A percentile compares a stretch with the other conserved stretches of the same genome.
phyloP scores from a whole-genome alignment of 139 green algal genomes.

The Pleodorina starrii region DNA sequence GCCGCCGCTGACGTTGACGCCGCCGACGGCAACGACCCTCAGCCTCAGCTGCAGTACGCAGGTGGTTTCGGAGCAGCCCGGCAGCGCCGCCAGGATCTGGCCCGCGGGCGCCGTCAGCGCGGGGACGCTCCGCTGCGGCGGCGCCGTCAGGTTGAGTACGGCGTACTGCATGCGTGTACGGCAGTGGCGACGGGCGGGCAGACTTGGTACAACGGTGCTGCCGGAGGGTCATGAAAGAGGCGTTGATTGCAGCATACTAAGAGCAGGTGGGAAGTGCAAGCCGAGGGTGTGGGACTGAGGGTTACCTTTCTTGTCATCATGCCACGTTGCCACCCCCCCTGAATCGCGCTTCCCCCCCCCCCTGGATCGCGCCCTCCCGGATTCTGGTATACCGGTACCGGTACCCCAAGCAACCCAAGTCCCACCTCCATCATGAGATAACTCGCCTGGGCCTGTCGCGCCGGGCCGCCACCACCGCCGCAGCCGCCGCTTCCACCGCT shows the following conservation, averaged over 20 bases:
- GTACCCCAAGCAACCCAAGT: too few relatives aligned
- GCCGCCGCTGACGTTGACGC: not conserved
- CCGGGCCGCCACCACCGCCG: not conserved
- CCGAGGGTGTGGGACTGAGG: too few relatives aligned
- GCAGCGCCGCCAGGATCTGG: constrained; percentile 1
- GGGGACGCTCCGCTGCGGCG: not conserved
- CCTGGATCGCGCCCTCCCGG: too few relatives aligned
- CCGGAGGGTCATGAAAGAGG: too few relatives aligned
- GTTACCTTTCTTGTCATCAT: too few relatives aligned
- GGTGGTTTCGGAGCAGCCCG: constrained; percentile 1
- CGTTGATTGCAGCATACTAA: too few relatives aligned
- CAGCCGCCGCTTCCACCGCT: not conserved
- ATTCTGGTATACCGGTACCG: too few relatives aligned
- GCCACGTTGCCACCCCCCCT: too few relatives aligned
- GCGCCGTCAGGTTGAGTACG: constrained; percentile 13
- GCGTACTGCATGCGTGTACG: constrained; percentile 15
- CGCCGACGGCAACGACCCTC: not conserved
- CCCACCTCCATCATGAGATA: too few relatives aligned
- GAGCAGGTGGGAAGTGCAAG: too few relatives aligned
- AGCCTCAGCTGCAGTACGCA: not conserved
- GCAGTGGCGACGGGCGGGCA: not conserved
- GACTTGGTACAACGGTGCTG: too few relatives aligned
- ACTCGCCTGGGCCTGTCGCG: not conserved
- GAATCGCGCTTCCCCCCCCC: too few relatives aligned
- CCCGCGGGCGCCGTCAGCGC: not conserved